A percentile compares a stretch with the other conserved stretches of the same genome.
Evolutionary conservation across 371 early-diverging fungal genomes (phyloP).

Genomic region (Mucor lusitanicus): DNA sequence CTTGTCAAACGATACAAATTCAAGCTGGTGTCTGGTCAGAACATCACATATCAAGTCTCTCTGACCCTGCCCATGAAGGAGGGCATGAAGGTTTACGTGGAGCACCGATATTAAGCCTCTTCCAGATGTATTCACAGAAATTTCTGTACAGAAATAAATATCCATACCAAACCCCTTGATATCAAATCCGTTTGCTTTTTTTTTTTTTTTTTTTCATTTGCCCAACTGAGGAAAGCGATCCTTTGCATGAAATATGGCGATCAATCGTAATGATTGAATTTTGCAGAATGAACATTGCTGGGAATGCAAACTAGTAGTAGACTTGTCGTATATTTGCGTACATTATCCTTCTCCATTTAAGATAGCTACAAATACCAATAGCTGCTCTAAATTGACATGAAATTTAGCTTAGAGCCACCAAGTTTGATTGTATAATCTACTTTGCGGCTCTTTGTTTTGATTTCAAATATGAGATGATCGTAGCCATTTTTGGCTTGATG

Average conservation of each 20-base stretch:
- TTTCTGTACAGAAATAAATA: not conserved
- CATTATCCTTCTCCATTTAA: no score
- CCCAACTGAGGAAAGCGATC: not conserved
- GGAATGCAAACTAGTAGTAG: no score
- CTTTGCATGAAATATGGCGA: not conserved
- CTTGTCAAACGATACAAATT: conserved; percentile 44
- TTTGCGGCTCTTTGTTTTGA: no score
- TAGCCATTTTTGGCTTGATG: no score
- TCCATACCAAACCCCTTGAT: not conserved
- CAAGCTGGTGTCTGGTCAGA: conserved; percentile 37
- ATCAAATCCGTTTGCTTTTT: not conserved
- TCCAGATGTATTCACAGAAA: not conserved
- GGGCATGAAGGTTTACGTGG: conserved; percentile 41
- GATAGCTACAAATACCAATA: no score
- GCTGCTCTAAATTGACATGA: no score
- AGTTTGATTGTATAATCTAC: no score
- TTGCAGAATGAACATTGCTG: not conserved
- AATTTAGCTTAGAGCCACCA: no score
- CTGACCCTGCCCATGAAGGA: conserved; percentile 54
- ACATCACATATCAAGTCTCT: conserved; percentile 35
- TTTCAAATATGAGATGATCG: no score
- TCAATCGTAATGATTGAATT: not conserved
- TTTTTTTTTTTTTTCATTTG: no score
- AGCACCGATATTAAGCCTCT: conserved; percentile 8
- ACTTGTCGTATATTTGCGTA: no score